A percentile compares a stretch with the other conserved stretches of the same genome.
Evolutionary conservation across 192 early-diverging fungal species (phyloP).

Genomic region (Lunasporangiospora selenospora): DNA sequence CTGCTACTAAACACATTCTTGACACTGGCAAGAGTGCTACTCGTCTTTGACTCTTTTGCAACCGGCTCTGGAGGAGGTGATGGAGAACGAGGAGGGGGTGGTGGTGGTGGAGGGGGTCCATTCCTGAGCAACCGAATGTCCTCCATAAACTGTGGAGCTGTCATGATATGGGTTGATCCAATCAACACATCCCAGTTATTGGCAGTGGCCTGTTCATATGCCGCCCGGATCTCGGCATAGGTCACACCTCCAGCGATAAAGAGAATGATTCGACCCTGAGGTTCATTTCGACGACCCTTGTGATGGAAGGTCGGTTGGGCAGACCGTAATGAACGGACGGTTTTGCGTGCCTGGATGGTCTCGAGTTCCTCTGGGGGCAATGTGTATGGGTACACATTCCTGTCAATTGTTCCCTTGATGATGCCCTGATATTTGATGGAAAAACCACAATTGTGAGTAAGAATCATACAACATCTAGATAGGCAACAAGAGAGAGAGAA

Average conservation of each 20-base stretch:
- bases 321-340: slow-evolving; percentile 39
- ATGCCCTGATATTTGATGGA: slow-evolving; percentile 57
- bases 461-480: slow-evolving; percentile 21
- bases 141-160: slow-evolving; percentile 74
- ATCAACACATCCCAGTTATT: slow-evolving; percentile 75
- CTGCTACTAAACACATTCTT: slow-evolving; percentile 38
- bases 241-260: slow-evolving; percentile 83
- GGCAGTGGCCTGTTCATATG: slow-evolving; percentile 69
- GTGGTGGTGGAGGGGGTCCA: slow-evolving; percentile 37
- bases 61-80: slow-evolving; percentile 19
- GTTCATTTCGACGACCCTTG: slow-evolving; percentile 46
- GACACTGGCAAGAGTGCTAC: slow-evolving; percentile 24
- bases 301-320: slow-evolving; percentile 46
- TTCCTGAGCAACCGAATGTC: slow-evolving; percentile 64
- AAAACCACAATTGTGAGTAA: slow-evolving; percentile 7
- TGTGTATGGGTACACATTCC: slow-evolving; percentile 70
- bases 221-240: slow-evolving; percentile 75
- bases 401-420: slow-evolving; percentile 61
- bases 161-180: slow-evolving; percentile 79
- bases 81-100: slow-evolving; percentile 31
- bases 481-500: background rate
- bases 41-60: background rate
- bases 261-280: slow-evolving; percentile 65
- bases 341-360: slow-evolving; percentile 45
- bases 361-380: slow-evolving; percentile 35